Conservation (phyloP, 495 filamentous ascomycete species). For the Xylaria grammica region DNA sequence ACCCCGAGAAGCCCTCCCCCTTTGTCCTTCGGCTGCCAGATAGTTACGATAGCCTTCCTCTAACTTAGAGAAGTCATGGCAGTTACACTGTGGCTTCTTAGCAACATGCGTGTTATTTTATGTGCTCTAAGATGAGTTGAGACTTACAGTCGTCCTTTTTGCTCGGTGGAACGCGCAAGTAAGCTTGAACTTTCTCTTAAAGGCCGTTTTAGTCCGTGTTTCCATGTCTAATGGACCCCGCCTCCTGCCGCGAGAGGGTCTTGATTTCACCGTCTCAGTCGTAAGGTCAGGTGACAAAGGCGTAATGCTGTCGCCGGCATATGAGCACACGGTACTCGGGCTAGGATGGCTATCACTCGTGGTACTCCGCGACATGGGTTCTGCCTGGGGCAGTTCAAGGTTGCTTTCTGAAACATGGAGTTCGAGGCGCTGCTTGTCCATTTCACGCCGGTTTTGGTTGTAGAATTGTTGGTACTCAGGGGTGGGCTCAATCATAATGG, state of each 20-base stretch:
- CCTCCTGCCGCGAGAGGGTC: conserved; percentile 33
- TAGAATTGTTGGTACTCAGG: conserved; percentile 43
- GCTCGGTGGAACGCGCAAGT: conserved; percentile 30
- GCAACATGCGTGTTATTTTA: neutral
- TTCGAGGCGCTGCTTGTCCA: conserved; percentile 30
- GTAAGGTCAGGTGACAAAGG: conserved; percentile 18
- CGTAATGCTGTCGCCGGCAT: conserved; percentile 25
- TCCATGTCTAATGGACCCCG: conserved; percentile 29
- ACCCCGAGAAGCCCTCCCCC: conserved; percentile 2
- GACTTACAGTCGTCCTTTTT: conserved; percentile 35
- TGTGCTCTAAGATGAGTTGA: neutral
- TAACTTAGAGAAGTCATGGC: conserved; percentile 34
- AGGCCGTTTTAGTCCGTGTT: conserved; percentile 31
- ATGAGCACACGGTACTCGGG: conserved; percentile 30
- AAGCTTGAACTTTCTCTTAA: conserved; percentile 37
- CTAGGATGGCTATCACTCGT: conserved; percentile 15
- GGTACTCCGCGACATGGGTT: conserved; percentile 23
- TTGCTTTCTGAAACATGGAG: conserved; percentile 30
- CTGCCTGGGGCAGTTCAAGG: conserved; percentile 23
- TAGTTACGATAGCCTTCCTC: conserved; percentile 25
- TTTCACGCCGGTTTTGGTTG: conserved; percentile 35
- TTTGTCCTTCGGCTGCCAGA: neutral
- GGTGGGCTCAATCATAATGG: conserved; percentile 36
- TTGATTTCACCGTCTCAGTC: conserved; percentile 20
- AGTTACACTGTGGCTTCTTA: conserved; percentile 31